Conservation (phyloP, 257 asterid genomes). For the Solanum peruvianum region DNA sequence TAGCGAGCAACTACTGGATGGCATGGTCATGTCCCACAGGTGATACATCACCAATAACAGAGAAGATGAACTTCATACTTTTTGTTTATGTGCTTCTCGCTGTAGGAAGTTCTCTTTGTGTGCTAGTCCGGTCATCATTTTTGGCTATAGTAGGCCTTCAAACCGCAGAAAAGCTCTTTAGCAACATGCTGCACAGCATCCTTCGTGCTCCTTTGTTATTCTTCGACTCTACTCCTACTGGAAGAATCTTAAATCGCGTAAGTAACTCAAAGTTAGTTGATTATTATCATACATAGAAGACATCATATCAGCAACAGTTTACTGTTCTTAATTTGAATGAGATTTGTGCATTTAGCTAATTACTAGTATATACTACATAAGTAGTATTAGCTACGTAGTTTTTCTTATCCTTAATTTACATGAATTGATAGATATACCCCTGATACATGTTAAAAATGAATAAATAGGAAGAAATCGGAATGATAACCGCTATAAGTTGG, state of each 20-base stretch:
- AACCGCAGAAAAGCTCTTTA: conserved; percentile 72
- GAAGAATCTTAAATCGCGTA: conserved; percentile 85
- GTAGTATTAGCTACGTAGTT: background rate
- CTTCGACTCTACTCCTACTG: conserved; percentile 93
- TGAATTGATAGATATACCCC: background rate
- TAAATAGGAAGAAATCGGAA: background rate
- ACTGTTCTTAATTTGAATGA: background rate
- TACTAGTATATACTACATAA: background rate
- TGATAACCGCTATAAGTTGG: background rate
- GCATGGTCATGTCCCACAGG: conserved; percentile 90
- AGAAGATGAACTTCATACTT: conserved; percentile 43
- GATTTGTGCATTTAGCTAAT: background rate
- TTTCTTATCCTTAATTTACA: background rate
- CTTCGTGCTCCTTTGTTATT: conserved; percentile 84
- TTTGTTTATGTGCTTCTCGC: conserved; percentile 57
- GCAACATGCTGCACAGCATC: conserved; percentile 63
- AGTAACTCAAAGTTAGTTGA: conserved; percentile 1
- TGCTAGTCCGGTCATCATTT: conserved; percentile 56
- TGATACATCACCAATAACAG: conserved; percentile 24
- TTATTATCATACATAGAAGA: background rate
- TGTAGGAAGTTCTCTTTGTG: conserved; percentile 63
- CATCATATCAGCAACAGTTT: background rate
- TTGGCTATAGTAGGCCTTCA: conserved; percentile 55
- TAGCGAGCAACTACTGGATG: conserved; percentile 94
- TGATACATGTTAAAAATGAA: background rate